phyloP scores from a whole-genome alignment of 176 grass and related monocot species.

The Melocanna baccifera region DNA sequence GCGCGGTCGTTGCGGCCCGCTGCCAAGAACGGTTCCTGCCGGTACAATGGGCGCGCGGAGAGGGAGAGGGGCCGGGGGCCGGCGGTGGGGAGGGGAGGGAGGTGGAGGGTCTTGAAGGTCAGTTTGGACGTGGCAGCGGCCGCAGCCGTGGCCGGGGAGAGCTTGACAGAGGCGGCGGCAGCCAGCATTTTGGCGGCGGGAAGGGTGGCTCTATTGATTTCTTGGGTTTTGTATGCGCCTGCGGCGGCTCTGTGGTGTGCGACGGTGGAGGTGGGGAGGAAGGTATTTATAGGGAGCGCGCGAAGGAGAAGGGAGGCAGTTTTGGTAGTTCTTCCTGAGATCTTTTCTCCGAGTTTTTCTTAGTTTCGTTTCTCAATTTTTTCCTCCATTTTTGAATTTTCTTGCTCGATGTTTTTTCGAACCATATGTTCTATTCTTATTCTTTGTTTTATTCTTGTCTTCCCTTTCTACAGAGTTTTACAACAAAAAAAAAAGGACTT shows the following conservation, averaged over 20 bases:
- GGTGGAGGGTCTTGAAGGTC: slow-evolving; percentile 43
- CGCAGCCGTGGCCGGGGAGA: neutral
- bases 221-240: neutral
- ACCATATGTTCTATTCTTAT: neutral
- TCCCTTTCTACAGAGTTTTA: neutral
- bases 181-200: slow-evolving; percentile 29
- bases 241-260: slow-evolving; percentile 2
- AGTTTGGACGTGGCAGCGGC: neutral
- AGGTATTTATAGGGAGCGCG: slow-evolving; percentile 43
- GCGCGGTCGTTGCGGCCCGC: slow-evolving; percentile 20
- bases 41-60: slow-evolving; percentile 52
- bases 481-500: neutral
- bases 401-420: neutral
- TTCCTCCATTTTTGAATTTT: neutral
- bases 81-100: slow-evolving; percentile 33
- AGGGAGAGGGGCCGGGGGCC: slow-evolving; percentile 12
- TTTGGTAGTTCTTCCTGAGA: neutral
- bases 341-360: slow-evolving; percentile 8
- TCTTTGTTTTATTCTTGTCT: neutral
- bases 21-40: slow-evolving; percentile 24
- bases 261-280: neutral
- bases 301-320: slow-evolving; percentile 19
- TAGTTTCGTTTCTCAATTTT: neutral
- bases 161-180: slow-evolving; percentile 43
- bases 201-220: neutral